These are phyloP conservation scores for Rhipidocladum racemiflorum DNA, from an alignment of 176 grass and related monocot species.

Conservation along the genomic window DNA sequence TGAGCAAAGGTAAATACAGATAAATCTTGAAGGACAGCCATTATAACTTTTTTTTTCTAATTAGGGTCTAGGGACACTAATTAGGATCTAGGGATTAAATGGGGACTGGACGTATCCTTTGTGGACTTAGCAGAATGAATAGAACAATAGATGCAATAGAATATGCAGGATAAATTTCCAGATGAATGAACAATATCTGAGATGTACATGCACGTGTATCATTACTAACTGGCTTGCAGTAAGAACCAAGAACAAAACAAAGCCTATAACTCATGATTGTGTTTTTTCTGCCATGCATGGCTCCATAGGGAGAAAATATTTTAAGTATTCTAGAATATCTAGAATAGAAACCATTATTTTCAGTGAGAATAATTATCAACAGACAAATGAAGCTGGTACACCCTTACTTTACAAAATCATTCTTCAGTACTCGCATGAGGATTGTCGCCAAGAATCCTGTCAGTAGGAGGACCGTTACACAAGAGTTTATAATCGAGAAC, in stretches of 20 bases:
- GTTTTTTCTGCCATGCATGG: background rate
- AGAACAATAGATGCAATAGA: background rate
- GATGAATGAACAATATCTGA: background rate
- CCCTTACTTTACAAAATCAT: constrained; percentile 93
- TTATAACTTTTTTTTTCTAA: background rate
- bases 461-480: constrained; percentile 82
- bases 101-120: background rate
- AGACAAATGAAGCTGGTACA: background rate
- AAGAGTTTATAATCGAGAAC: constrained; percentile 98
- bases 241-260: constrained; percentile 7
- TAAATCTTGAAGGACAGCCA: background rate
- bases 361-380: background rate
- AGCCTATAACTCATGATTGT: background rate
- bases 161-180: background rate
- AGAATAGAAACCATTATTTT: background rate
- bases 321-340: background rate
- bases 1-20: background rate
- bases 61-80: background rate
- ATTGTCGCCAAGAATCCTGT: constrained; percentile 94
- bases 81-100: background rate
- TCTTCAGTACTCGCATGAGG: constrained; percentile 97
- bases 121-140: background rate
- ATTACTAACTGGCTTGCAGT: background rate
- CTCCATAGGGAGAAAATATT: background rate
- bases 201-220: background rate